phyloP scores from a whole-genome alignment of 768 basidiomycete species.

The Mycena crocata region DNA sequence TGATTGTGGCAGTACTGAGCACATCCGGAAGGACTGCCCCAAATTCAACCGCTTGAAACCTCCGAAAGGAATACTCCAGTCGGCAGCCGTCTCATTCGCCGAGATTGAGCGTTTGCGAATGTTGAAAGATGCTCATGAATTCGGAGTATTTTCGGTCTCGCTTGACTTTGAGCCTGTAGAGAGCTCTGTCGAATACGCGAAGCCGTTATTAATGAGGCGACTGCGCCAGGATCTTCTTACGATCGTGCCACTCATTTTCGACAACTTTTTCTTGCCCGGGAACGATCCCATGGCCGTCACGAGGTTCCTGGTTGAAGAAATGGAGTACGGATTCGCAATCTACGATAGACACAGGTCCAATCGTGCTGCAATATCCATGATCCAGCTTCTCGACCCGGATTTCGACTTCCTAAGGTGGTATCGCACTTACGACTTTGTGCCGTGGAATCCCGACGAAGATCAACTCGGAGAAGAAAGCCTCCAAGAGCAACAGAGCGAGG shows the following conservation, averaged over 20 bases:
- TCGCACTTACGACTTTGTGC: neutral
- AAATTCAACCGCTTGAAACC: slow-evolving; percentile 1
- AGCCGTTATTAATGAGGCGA: neutral
- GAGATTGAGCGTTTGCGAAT: neutral
- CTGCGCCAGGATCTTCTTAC: neutral
- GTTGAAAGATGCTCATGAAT: neutral
- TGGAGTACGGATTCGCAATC: neutral
- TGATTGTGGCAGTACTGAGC: slow-evolving; percentile 6
- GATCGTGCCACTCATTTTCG: neutral
- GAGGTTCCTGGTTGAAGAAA: neutral
- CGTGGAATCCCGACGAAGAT: too few species aligned
- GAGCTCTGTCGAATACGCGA: neutral
- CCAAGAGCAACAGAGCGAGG: too few species aligned
- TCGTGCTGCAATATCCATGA: neutral
- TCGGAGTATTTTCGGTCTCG: neutral
- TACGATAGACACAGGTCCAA: neutral
- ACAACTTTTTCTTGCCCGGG: neutral
- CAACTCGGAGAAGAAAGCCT: too few species aligned
- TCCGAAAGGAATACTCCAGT: neutral
- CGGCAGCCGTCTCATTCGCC: neutral
- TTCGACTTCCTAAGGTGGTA: neutral
- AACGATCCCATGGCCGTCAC: neutral
- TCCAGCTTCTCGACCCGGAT: neutral
- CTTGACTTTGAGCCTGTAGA: neutral
- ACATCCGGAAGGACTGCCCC: slow-evolving; percentile 19